Percentiles rank a stretch among this genome's conserved stretches.
Conservation (phyloP, 78 protist species). For the Dictyostelium discoideum region DNA sequence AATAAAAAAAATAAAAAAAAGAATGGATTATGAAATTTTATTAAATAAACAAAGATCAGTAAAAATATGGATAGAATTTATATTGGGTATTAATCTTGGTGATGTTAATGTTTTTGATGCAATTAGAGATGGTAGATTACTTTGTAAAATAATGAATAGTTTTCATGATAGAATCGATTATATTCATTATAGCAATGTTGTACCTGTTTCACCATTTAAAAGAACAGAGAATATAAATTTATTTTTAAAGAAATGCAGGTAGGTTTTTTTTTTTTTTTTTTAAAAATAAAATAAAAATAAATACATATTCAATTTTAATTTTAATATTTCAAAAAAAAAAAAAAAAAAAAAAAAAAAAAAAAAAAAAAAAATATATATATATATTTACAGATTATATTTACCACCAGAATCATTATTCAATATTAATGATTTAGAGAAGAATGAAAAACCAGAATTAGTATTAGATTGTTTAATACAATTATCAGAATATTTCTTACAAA, state of each 20-base stretch:
- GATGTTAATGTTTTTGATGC: constrained; percentile 21
- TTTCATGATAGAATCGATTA: constrained; percentile 45
- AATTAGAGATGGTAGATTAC: constrained; percentile 51
- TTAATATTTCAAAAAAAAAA: neutral
- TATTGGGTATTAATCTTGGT: constrained; percentile 4
- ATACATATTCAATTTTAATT: neutral
- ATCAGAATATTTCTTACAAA: constrained; percentile 40
- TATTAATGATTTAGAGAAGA: constrained; percentile 28
- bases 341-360: too few species aligned
- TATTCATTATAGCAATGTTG: constrained; percentile 61
- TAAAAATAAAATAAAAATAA: neutral
- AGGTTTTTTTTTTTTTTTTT: neutral
- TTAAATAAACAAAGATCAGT: constrained; percentile 14
- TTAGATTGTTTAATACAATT: constrained; percentile 16
- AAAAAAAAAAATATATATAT: too few species aligned
- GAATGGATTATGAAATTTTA: neutral
- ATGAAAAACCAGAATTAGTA: constrained; percentile 18
- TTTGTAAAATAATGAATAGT: constrained; percentile 44
- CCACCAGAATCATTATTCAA: constrained; percentile 39
- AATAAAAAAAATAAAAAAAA: neutral
- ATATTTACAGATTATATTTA: constrained; percentile 26
- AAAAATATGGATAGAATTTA: constrained; percentile 34
- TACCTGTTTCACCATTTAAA: constrained; percentile 35
- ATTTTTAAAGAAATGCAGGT: constrained; percentile 77
- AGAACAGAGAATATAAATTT: constrained; percentile 36